Base-by-base conservation (phyloP, 2,329 filamentous ascomycete species). In the Phialophora expanda region DNA sequence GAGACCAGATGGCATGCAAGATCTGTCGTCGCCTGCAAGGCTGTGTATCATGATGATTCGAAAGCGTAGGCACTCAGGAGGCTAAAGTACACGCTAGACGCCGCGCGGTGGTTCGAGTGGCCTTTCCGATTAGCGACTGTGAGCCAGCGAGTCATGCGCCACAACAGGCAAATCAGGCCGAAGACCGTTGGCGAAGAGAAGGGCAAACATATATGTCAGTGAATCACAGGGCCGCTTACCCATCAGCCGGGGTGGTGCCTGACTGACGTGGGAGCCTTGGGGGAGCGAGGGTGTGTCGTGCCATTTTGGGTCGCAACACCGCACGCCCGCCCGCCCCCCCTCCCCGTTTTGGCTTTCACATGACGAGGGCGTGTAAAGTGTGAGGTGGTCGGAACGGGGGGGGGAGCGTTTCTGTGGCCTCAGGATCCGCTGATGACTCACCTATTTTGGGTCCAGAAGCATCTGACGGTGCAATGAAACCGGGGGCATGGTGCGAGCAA, bases 11-110 rank as follows among this genome's bases (percentile, higher is more conserved):
- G 26, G 32, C 14, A 56, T 48, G 61, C 61, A 51, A 51, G 53
- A 55, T 51, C 54, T 53, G 61, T 20, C 38, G 61, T 20, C 38
- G 61, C 41, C 61, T 63, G 55, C 61, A 63, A 63, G 61, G 61
- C 61, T 63, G 61, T 58, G 61, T 41, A 53, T 22, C 38, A 56
- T 55, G 20, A 34, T 62, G 59, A 55, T 62, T 62, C 60, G 11
- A 44, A 44, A 55, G 9, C 24, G 44, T 59, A 61, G 48, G 58
- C 58, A 44, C 34, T 53, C 48, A 53, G 30, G 20, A 38, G 57
- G 58, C 32, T 61, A 61, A 61, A 28, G 38, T 53, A 41, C 24
- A n/a, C n/a, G 58, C 46, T 22, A 51, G 48, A 38, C 34, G 48
- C 20, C 46, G 57, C 46, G 57, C 57, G 30, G 26, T n/a, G 38